Evolutionary conservation across 163 green algal species (phyloP).

Genomic region (Scenedesmus sp.): DNA sequence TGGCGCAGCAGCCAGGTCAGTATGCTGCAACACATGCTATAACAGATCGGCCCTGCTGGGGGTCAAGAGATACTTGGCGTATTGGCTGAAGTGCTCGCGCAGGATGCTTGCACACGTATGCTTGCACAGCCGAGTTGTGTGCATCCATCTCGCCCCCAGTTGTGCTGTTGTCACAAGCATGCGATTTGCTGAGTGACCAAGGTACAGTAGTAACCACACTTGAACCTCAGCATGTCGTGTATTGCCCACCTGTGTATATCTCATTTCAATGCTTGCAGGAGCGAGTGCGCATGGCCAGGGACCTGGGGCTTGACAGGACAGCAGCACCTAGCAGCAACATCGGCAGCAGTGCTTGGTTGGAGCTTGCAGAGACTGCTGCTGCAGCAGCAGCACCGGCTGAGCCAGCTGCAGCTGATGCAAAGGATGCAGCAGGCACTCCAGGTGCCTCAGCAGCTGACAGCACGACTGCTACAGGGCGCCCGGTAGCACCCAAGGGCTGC

Average conservation of each 20-base stretch:
- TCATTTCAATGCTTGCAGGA: slow-evolving; percentile 25
- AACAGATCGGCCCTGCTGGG: no score
- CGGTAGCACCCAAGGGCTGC: background rate
- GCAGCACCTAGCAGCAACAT: slow-evolving; percentile 13
- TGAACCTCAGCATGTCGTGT: background rate
- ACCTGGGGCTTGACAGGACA: background rate
- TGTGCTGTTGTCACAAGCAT: background rate
- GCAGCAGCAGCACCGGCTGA: background rate
- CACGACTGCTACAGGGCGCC: background rate
- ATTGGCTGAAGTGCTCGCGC: background rate
- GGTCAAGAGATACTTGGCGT: background rate
- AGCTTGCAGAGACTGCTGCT: background rate
- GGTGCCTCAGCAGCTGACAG: background rate
- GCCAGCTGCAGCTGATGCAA: background rate
- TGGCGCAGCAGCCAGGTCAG: background rate
- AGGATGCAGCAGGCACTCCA: background rate
- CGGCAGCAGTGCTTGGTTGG: background rate
- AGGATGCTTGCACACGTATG: background rate
- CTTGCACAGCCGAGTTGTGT: background rate
- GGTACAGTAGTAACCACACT: no score
- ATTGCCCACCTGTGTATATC: background rate
- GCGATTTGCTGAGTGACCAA: background rate
- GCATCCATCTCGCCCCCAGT: background rate
- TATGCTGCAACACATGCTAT: background rate
- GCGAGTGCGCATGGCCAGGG: slow-evolving; percentile 6